phyloP scores from a whole-genome alignment of 208 protist species.

The Tritrichomonas foetus region DNA sequence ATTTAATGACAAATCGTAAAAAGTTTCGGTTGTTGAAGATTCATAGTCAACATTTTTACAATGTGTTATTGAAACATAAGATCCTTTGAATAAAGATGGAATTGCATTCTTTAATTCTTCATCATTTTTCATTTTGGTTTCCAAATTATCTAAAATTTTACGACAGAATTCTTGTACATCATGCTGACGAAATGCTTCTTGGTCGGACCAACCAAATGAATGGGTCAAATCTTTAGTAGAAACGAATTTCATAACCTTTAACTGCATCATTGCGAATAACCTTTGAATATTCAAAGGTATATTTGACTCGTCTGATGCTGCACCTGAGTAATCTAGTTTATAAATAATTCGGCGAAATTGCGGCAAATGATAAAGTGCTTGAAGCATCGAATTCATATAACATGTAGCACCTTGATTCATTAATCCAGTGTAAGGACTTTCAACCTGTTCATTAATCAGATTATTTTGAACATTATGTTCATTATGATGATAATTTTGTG shows the following conservation, averaged over 20 bases:
- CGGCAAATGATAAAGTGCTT: conserved; percentile 67
- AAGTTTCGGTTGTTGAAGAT: conserved; percentile 60
- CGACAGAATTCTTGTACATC: conserved; percentile 73
- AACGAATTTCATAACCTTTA: conserved; percentile 47
- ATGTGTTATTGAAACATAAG: conserved; percentile 61
- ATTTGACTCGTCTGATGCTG: background rate
- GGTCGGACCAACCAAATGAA: background rate
- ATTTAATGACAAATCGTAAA: conserved; percentile 67
- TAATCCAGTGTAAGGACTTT: conserved; percentile 67
- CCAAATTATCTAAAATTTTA: conserved; percentile 73
- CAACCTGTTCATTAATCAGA: no score
- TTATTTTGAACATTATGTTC: no score
- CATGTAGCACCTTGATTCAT: conserved; percentile 78
- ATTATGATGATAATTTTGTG: no score
- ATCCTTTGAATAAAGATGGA: conserved; percentile 40
- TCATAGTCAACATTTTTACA: conserved; percentile 73
- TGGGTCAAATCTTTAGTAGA: conserved; percentile 59
- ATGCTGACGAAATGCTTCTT: conserved; percentile 75
- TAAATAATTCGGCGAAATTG: conserved; percentile 52
- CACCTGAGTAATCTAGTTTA: background rate
- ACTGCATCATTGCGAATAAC: conserved; percentile 72
- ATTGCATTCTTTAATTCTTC: conserved; percentile 40
- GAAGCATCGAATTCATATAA: conserved; percentile 78
- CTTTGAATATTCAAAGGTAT: conserved; percentile 72
- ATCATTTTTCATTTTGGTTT: conserved; percentile 73